Evolutionary conservation across 768 basidiomycete species (phyloP).

Genomic region (Amyloporia xantha): DNA sequence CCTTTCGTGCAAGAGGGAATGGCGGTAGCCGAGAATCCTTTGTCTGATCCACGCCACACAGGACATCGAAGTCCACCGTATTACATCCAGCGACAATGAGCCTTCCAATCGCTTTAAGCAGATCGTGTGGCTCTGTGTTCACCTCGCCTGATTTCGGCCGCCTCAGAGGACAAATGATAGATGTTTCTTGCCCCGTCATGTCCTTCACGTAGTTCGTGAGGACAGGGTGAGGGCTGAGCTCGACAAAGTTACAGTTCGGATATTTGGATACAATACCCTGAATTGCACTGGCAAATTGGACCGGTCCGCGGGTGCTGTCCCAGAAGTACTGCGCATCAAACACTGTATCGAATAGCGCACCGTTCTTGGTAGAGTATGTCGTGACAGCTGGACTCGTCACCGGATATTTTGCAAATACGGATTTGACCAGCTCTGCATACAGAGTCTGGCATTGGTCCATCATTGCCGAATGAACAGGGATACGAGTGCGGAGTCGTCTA

Average conservation of each 20-base stretch:
- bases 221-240: slow-evolving; percentile 35
- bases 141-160: slow-evolving; percentile 19
- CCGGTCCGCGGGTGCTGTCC: slow-evolving; percentile 31
- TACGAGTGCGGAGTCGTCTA: slow-evolving; percentile 28
- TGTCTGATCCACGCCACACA: slow-evolving; percentile 17
- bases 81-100: slow-evolving; percentile 26
- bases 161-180: slow-evolving; percentile 22
- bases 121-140: slow-evolving; percentile 16
- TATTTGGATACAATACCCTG: slow-evolving; percentile 3
- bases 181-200: slow-evolving; percentile 12
- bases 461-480: slow-evolving; percentile 33
- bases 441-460: slow-evolving; percentile 30
- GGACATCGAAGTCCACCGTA: slow-evolving; percentile 24
- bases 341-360: slow-evolving; percentile 11
- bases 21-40: slow-evolving; percentile 1
- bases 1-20: slow-evolving; percentile 28
- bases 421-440: slow-evolving; percentile 22
- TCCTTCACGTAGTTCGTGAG: slow-evolving; percentile 27
- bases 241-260: slow-evolving; percentile 28
- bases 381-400: slow-evolving; percentile 21
- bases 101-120: slow-evolving; percentile 25
- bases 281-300: slow-evolving; percentile 30
- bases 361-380: slow-evolving; percentile 33
- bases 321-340: slow-evolving; percentile 36
- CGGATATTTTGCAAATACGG: slow-evolving; percentile 30